Conservation (phyloP, 2,329 filamentous ascomycete genomes). For the Xylariaceae sp. region DNA sequence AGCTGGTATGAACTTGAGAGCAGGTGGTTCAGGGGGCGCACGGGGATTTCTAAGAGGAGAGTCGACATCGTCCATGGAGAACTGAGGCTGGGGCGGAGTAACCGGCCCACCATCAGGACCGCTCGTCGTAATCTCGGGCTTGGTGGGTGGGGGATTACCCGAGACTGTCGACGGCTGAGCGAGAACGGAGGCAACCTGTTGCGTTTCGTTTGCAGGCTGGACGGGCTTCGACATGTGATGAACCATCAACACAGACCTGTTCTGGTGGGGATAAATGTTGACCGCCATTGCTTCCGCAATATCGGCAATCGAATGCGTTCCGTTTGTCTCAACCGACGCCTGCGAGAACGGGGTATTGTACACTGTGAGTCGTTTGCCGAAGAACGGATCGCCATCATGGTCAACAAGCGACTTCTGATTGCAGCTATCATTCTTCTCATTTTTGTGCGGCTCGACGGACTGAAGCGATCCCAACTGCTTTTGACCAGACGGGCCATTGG, state of each 20-base stretch:
- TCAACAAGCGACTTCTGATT: slow-evolving; percentile 39
- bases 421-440: slow-evolving; percentile 21
- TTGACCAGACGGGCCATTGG: slow-evolving; percentile 22
- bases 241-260: slow-evolving; percentile 57
- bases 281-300: slow-evolving; percentile 59
- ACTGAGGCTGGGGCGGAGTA: slow-evolving; percentile 48
- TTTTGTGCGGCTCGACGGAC: slow-evolving; percentile 34
- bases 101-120: slow-evolving; percentile 38
- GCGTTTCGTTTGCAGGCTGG: slow-evolving; percentile 37
- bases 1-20: slow-evolving; percentile 57
- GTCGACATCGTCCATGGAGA: slow-evolving; percentile 50
- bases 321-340: slow-evolving; percentile 55
- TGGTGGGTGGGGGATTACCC: slow-evolving; percentile 16
- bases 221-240: slow-evolving; percentile 49
- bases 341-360: slow-evolving; percentile 59
- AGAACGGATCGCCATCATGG: slow-evolving; percentile 49
- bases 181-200: slow-evolving; percentile 21
- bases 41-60: slow-evolving; percentile 59
- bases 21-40: slow-evolving; percentile 48
- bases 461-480: slow-evolving; percentile 28
- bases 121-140: slow-evolving; percentile 36
- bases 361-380: slow-evolving; percentile 47
- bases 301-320: slow-evolving; percentile 51
- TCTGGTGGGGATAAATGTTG: slow-evolving; percentile 59
- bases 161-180: slow-evolving; percentile 13